Percentiles rank a stretch among this genome's conserved stretches.
phyloP scores from a whole-genome alignment of 225 moss, liverwort and hornwort genomes.

The Pseudisothecium myosuroides region DNA sequence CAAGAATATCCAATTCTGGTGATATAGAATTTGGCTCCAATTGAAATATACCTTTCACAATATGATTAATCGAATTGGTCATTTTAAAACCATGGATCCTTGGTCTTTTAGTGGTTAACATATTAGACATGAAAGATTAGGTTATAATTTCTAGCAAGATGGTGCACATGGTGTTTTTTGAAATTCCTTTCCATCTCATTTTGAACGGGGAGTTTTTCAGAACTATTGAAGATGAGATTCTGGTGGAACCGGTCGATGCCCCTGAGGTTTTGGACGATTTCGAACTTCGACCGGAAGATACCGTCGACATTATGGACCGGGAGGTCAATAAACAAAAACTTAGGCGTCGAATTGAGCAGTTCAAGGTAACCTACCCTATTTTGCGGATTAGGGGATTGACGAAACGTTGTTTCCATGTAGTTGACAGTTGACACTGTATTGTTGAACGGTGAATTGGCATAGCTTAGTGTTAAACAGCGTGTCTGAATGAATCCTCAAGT shows the following conservation, averaged over 20 bases:
- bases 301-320: conserved; percentile 73
- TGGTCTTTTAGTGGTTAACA: not conserved
- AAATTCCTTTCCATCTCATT: not conserved
- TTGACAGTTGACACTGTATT: not conserved
- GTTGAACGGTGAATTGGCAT: not conserved
- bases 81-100: not conserved
- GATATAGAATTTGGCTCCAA: too few species aligned
- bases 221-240: conserved; percentile 98
- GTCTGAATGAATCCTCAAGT: not conserved
- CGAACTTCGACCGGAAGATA: conserved; percentile 77
- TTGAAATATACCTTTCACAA: not conserved
- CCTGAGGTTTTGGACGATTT: conserved; percentile 92
- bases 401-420: not conserved
- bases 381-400: not conserved
- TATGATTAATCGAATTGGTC: not conserved
- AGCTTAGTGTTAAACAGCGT: not conserved
- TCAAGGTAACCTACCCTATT: conserved; percentile 34
- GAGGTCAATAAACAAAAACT: conserved; percentile 87
- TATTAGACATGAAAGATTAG: not conserved
- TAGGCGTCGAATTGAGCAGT: conserved; percentile 84
- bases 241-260: conserved; percentile 80
- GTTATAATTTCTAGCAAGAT: not conserved
- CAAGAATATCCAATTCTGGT: not conserved
- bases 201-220: conserved; percentile 19
- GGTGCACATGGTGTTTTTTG: not conserved